Conservation (phyloP, 2,329 filamentous ascomycete species). For the Claviceps monticola region DNA sequence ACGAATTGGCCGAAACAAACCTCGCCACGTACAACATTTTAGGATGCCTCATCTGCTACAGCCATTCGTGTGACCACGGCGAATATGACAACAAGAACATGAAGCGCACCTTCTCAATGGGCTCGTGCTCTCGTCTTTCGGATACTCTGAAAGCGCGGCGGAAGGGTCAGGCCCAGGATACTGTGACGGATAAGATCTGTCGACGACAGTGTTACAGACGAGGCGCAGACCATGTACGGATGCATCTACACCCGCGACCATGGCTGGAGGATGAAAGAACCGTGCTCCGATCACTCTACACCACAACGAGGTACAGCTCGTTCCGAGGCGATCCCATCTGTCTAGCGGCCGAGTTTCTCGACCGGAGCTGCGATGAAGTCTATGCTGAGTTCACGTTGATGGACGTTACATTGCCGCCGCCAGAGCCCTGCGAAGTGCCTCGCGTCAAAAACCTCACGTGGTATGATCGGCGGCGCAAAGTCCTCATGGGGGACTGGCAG, state of each 20-base stretch:
- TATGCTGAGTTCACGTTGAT: conserved; percentile 18
- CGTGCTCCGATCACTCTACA: conserved; percentile 32
- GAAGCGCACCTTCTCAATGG: conserved; percentile 39
- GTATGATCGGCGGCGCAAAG: conserved; percentile 44
- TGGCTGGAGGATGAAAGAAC: conserved; percentile 37
- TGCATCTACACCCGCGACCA: conserved; percentile 9
- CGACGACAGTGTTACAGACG: conserved; percentile 28
- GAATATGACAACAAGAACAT: conserved; percentile 41
- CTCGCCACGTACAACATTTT: conserved; percentile 41
- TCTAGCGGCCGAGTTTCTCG: conserved; percentile 33
- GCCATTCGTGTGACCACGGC: conserved; percentile 47
- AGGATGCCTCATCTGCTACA: conserved; percentile 44
- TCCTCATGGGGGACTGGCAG: conserved; percentile 40
- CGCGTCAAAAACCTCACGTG: conserved; percentile 34
- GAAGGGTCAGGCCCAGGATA: conserved; percentile 4
- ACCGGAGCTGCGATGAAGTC: conserved; percentile 39
- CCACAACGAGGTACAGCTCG: conserved; percentile 27
- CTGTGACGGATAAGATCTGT: conserved; percentile 15
- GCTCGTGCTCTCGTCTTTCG: conserved; percentile 17
- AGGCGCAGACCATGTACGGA: conserved; percentile 9
- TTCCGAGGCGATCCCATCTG: conserved; percentile 31
- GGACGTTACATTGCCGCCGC: conserved; percentile 13
- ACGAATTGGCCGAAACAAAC: conserved; percentile 30
- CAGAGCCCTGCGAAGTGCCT: conserved; percentile 15
- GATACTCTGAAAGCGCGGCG: conserved; percentile 18